Base-by-base conservation (phyloP, 371 early-diverging fungal species). In the Catenaria anguillulae region DNA sequence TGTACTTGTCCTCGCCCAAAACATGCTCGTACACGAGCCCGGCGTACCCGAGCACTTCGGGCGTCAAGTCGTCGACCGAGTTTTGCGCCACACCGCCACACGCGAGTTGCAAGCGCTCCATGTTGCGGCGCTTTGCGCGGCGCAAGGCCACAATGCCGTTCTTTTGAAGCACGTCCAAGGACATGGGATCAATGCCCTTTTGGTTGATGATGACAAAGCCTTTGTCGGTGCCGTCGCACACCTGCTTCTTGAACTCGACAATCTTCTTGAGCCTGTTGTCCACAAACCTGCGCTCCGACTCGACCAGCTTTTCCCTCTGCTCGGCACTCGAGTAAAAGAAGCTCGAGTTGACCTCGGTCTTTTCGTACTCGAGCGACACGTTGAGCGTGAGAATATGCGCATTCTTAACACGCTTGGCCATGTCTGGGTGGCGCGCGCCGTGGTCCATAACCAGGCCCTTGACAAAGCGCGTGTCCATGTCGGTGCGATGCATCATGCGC, bases 181-280 rank as follows among this genome's bases (percentile, higher is more conserved):
- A 94, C 66, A 97, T 79, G 33, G 97, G 97, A 71, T 99, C 99
- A 67, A 99, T 98, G 62, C 99, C 99, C 83, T 98, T 99, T 73
- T 99, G 99, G 76, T 97, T 99, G 71, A 99, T 85, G 54, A 99
- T 79, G 43, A 99, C 88, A 72, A 99, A 95, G 48, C 86, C 86
- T 76, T 93, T 88, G 64, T 85, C 76, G 65, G 77, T 85, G 66
- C 80, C 71, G 58, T 74, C 77, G 78, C 94, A 93, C 33, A 97
- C 91, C 42, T 75, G 67, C 71, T 95, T 92, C 77, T 97, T 97
- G 70, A 99, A 86, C 54, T 97, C 99, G 21, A 98, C 88, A 65
- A 99, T 82, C 75, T 91, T 90, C 66, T 87, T 85, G 26, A 97
- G 77, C 73, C 89, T 89, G 55, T 91, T 89, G 71, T 97, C 91